These are phyloP conservation scores for Colletotrichum caudatum DNA, from an alignment of 2,329 filamentous ascomycete genomes.

Conservation along the genomic window DNA sequence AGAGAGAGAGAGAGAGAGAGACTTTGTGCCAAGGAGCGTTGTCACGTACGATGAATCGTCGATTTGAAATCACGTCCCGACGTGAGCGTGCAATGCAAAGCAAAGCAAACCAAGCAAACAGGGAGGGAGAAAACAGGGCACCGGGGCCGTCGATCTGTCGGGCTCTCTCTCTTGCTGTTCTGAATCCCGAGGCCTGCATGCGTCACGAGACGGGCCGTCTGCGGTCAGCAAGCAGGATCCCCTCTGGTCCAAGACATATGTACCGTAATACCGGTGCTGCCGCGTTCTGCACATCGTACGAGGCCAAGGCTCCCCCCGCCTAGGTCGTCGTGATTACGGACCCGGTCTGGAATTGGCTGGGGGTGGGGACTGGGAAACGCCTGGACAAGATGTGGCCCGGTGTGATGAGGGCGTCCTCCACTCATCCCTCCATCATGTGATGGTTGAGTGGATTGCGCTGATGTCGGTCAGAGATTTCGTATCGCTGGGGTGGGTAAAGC, in stretches of 20 bases:
- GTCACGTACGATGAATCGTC: not conserved
- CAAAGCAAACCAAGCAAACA: not conserved
- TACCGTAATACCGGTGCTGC: not conserved
- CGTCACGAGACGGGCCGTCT: not conserved
- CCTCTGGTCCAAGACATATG: conserved; percentile 12
- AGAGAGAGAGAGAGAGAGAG: no score
- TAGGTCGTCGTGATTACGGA: not conserved
- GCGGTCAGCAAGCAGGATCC: not conserved
- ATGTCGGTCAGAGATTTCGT: conserved; percentile 1
- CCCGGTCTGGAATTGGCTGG: conserved; percentile 24
- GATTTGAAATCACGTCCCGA: not conserved
- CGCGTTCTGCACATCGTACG: conserved; percentile 24
- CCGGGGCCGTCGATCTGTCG: conserved; percentile 8
- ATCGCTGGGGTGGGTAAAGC: not conserved
- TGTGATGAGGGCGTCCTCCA: conserved; percentile 2
- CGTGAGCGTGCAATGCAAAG: not conserved
- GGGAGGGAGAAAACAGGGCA: not conserved
- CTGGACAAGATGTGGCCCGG: not conserved
- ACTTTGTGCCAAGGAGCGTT: not conserved
- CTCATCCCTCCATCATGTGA: conserved; percentile 17
- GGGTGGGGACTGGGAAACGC: not conserved
- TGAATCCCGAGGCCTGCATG: not conserved
- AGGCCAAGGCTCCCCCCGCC: conserved; percentile 9
- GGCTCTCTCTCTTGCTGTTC: conserved; percentile 11
- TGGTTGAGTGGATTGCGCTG: conserved; percentile 9